Base-by-base conservation (phyloP, 106 monocot genomes). In the Apostasia ramifera region DNA sequence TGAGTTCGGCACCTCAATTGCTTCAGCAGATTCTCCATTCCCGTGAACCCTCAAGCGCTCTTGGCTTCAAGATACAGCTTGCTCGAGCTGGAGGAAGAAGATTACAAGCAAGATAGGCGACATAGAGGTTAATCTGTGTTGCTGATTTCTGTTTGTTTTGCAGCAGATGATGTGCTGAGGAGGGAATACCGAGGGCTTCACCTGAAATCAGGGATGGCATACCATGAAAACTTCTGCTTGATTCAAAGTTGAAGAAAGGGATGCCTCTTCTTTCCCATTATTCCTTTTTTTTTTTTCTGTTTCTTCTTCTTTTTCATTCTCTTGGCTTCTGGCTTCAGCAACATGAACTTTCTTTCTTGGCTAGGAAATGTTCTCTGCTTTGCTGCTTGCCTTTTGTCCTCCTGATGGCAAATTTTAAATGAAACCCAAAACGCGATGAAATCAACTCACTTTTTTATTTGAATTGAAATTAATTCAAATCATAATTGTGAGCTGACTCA, bases 11-110 rank as follows among this genome's bases (percentile, higher is more conserved):
- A 77, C 83, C 80, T 83, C 14, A 43, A 15, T 76, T 81, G 81
- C 54, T 75, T 84, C 26, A 56, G 38, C 73, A 61, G 41, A 47
- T 52, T 49, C 13, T 76, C 77, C 82, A 82, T 82, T 66, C 52
- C 57, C 47, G 8, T 49, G 65, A 37, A 40, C 1, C 8, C 59
- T 59, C 59, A 39, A 7, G 40, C 39, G 2, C 8, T 59, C 59
- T 59, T 57, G 57, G 38, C 4, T 57, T 37, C 14, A 37, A 26
- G 57, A 1, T 37, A 57, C 38, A 26, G 26, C 26, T 5, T 57
- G 14, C 57, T 57, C 57, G 8, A 57, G 57, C 15, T 37, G 26
- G 38, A 57, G 57, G 26, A 57, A 57, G 57, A 57, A 57, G 57
- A 14, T 26, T 26, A 26, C 26, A 0, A 26, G 26, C 26, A 26